These are phyloP conservation scores for Coniosporium apollinis DNA, from an alignment of 495 filamentous ascomycete genomes.

Conservation along the genomic window DNA sequence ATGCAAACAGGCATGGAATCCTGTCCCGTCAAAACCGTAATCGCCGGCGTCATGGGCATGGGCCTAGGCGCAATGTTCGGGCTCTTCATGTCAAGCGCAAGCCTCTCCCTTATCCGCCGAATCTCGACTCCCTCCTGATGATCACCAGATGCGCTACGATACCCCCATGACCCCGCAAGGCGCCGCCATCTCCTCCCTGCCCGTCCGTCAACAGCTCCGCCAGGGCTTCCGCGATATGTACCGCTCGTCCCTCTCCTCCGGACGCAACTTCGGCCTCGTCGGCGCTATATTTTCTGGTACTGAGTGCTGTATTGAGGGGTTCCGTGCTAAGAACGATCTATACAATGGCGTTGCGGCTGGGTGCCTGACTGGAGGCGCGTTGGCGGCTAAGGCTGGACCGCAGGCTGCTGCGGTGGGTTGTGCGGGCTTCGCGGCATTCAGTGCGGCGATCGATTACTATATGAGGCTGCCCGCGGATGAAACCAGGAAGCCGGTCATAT, in stretches of 20 bases:
- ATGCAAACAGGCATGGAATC: conserved; percentile 77
- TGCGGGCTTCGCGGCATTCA: conserved; percentile 90
- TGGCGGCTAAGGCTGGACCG: conserved; percentile 73
- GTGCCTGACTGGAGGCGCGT: conserved; percentile 76
- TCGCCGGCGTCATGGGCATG: conserved; percentile 77
- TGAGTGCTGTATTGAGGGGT: conserved; percentile 87
- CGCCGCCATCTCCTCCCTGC: conserved; percentile 36
- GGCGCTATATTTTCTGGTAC: conserved; percentile 82
- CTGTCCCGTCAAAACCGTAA: conserved; percentile 65
- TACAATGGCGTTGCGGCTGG: conserved; percentile 76
- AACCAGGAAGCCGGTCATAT: conserved; percentile 11
- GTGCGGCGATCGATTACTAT: conserved; percentile 84
- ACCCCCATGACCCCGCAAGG: conserved; percentile 53
- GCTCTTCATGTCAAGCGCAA: conserved; percentile 83
- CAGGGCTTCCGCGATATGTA: conserved; percentile 92
- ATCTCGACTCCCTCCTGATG: background rate
- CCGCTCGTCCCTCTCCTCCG: conserved; percentile 59
- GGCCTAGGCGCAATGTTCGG: conserved; percentile 85
- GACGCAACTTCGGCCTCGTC: conserved; percentile 88
- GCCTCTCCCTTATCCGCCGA: conserved; percentile 16
- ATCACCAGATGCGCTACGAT: conserved; percentile 70
- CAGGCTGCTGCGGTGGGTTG: conserved; percentile 82
- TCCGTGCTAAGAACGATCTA: conserved; percentile 84
- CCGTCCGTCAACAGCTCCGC: conserved; percentile 63
- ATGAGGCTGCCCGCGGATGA: conserved; percentile 31